Evolutionary conservation across 345 rosid genomes (phyloP), one percentile per base, ranked within the genome.

Genomic region (Aquilaria yunnanensis): DNA sequence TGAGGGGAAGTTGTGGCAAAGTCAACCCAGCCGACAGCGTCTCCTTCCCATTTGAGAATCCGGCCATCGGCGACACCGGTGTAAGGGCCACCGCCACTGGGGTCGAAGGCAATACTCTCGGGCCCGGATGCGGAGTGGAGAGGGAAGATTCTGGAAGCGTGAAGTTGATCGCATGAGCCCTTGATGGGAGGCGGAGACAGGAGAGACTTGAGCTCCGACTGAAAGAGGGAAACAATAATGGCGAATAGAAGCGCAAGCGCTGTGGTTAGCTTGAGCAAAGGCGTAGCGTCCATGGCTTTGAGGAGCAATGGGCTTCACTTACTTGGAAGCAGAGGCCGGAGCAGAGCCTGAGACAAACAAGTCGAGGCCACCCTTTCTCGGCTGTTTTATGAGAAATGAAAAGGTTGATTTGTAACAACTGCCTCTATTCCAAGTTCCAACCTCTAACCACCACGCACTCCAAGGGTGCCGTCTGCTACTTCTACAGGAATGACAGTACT

Each of bases 61-160:
- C 90, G 78, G 41, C 88, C 90, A 33, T 87, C 88, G 0, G 88
- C 76, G 29, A 87, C 86, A 0, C 95, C 88, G 9, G 83, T 78
- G 75, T 85, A 87, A 0, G 90, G 95, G 4, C 88, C 90, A 5
- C 69, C 80, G 0, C 88, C 88, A 2, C 63, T 54, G 46, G 76
- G 77, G 62, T 81, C 85, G 64, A 87, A 87, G 33, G 71, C 86
- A 23, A 85, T 14, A 61, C 95, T 87, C 75, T 87, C 95, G 1
- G 90, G 95, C 12, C 88, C 95, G 1, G 79, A n/a, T 9, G 87
- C 87, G 14, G 80, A 78, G n/a, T 69, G 47, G 48, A 86, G 43
- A 9, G 72, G 67, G 62, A 86, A 32, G 12, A 75, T 55, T 46
- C 63, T 65, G 11, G 85, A 74, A 52, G 69, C 58, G 64, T 69